A percentile compares a stretch with the other conserved stretches of the same genome.
phyloP scores from a whole-genome alignment of 805 yeast species.

The Wickerhamiella cacticola region DNA sequence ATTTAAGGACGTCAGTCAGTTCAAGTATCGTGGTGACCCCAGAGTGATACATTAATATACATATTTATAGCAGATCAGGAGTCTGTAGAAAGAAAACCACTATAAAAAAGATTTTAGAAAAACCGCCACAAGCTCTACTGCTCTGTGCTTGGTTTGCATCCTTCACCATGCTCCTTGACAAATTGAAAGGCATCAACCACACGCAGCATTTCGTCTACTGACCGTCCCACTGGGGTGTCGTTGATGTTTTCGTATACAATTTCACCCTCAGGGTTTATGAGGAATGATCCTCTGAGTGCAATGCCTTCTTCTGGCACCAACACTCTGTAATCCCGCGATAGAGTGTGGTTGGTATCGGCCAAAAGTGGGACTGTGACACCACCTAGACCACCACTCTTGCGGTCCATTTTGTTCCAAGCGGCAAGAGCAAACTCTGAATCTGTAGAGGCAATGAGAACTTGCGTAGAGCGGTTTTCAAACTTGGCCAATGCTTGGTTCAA shows the following conservation, averaged over 20 bases:
- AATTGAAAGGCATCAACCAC: constrained; percentile 98
- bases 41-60: not conserved
- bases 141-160: too few relatives aligned
- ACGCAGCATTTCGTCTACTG: constrained; percentile 96
- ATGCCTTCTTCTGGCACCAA: constrained; percentile 92
- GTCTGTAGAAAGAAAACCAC: too few relatives aligned
- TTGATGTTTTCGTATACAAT: constrained; percentile 96
- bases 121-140: too few relatives aligned
- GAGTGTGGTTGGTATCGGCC: constrained; percentile 93
- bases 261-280: constrained; percentile 90
- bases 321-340: constrained; percentile 95
- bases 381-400: constrained; percentile 98
- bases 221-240: constrained; percentile 99
- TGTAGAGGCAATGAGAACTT: constrained; percentile 91
- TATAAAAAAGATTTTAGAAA: too few relatives aligned
- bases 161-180: constrained; percentile 83
- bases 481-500: constrained; percentile 90
- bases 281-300: constrained; percentile 95
- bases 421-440: constrained; percentile 95
- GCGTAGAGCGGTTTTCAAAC: constrained; percentile 76
- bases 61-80: too few relatives aligned
- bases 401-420: constrained; percentile 96
- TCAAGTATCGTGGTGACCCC: constrained; percentile 8
- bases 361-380: constrained; percentile 86
- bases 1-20: constrained; percentile 22